Base-by-base conservation (phyloP, 352 stramenopile species). In the Achlya hypogyna region DNA sequence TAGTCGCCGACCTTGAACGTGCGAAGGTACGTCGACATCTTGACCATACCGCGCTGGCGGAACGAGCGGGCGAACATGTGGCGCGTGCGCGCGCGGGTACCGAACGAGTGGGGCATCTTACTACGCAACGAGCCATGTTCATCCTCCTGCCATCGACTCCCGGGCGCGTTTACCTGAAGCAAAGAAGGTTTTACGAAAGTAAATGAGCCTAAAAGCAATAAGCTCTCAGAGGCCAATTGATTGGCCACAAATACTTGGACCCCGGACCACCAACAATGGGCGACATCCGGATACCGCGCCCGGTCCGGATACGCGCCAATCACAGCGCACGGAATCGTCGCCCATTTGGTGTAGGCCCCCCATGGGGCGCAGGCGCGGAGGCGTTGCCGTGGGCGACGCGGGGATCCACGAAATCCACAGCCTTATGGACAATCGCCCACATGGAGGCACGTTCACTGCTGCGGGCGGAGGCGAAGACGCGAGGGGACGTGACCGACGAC, bases 1-100 rank as follows among this genome's bases (percentile, higher is more conserved):
- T 99, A 99, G 87, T 99, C 97, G 60, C 97, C 97, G 63, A 99
- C 93, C 92, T 99, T 99, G 84, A 99, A 98, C 51, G 87, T 98
- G 73, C 96, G 91, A 74, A 99, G 77, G 86, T 98, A 99, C 78
- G 96, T 98, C 69, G 93, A 98, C 70, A 98, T 90, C 76, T 97
- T 89, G 75, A 97, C 92, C 75, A 96, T 88, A 73, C 97, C 97
- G 75, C 96, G 83, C 77, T 98, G 87, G 73, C 97, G 91, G 84
- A 99, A 99, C 72, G 95, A 93, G 82, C 98, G 98, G 68, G 94
- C 87, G 85, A 99, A 99, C 96, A 99, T 99, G 86, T 99, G 88
- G 84, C 97, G 96, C 86, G 97, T 99, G 75, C 96, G 95, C 72
- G 96, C 97, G 70, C 97, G 92, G 81, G 96, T 96, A 96, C 97